A percentile compares a stretch with the other conserved stretches of the same genome.
Evolutionary conservation across 176 grass and related monocot genomes (phyloP).

Genomic region (Pontederia paniculata): DNA sequence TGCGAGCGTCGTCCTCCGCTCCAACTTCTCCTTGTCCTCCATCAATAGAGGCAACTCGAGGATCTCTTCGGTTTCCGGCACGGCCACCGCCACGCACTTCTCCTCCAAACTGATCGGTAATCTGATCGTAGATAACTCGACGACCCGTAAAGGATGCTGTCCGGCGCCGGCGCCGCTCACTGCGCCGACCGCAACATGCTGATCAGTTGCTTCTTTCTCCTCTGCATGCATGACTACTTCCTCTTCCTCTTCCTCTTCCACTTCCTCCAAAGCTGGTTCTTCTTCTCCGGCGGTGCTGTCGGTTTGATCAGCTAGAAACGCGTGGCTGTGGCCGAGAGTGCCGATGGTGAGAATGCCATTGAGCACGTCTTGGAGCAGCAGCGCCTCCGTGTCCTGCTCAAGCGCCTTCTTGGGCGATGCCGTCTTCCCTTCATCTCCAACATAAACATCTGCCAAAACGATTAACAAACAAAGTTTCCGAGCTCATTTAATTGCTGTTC

Average conservation of each 20-base stretch:
- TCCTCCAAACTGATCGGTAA: neutral
- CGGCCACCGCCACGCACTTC: constrained; percentile 20
- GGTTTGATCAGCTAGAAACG: constrained; percentile 26
- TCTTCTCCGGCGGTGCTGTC: constrained; percentile 25
- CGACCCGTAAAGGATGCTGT: constrained; percentile 21
- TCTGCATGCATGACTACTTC: neutral
- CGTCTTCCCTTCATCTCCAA: constrained; percentile 14
- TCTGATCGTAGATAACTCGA: constrained; percentile 1
- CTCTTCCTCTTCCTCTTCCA: constrained; percentile 23
- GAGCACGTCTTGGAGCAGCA: constrained; percentile 78
- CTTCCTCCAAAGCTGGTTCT: constrained; percentile 19
- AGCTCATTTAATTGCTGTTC: no score
- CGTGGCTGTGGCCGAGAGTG: constrained; percentile 51
- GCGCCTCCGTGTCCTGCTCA: constrained; percentile 72
- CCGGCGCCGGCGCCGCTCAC: constrained; percentile 16
- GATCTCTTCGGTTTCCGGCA: constrained; percentile 30
- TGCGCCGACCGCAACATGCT: constrained; percentile 7
- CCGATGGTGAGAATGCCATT: constrained; percentile 77
- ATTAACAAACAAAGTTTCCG: neutral
- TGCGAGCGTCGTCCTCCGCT: constrained; percentile 86
- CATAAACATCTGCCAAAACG: no score
- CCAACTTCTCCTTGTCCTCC: constrained; percentile 39
- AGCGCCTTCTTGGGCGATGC: constrained; percentile 15
- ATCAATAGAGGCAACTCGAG: constrained; percentile 72
- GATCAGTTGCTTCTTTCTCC: constrained; percentile 9